Base-by-base conservation (phyloP, 2,329 filamentous ascomycete genomes). In the Berkeleyomyces rouxiae region DNA sequence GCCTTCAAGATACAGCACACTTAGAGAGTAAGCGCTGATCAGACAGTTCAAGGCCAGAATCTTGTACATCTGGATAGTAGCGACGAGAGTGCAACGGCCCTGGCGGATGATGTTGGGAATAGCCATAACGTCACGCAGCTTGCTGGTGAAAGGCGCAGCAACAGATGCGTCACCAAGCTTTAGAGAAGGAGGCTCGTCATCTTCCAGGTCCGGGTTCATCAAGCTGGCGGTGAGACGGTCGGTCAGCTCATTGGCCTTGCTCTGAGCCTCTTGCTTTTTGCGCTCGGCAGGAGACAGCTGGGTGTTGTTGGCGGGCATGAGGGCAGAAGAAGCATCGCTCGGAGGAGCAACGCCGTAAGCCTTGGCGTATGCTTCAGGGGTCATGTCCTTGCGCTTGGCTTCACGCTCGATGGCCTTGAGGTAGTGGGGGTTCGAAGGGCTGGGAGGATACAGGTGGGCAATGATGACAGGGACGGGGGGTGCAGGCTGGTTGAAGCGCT, bases 51-150 rank as follows among this genome's bases (percentile, higher is more conserved):
- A 78, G 6, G 93, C 93, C 60, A 99, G 82, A 69, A 99, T 99
- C 81, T 96, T 99, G 84, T 99, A 99, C 92, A 99, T 99, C 78
- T 99, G 93, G 67, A 99, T 97, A 0, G 93, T 99, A 40, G 93
- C 93, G 62, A 99, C 93, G 23, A 99, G 83, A 6, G 93, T 99
- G 78, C 93, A 99, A 66, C 93, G 88, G 64, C 93, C 93, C 77
- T 99, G 93, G 64, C 93, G 88, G 70, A 99, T 93, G 70, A 99
- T 99, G 76, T 99, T 99, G 61, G 93, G 92, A 64, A 99, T 90
- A 44, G 93, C 93, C 69, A 99, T 83, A 64, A 99, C 93, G 70
- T 99, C 96, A 68, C 91, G 88, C 51, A 99, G 82, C 77, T 99
- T 99, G 72, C 90, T 96, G 0, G 93, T 99, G 74, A 99, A 99